Evolutionary conservation across 192 early-diverging fungal genomes (phyloP), one percentile per base, ranked within the genome.

Genomic region (Coemansia sp.): DNA sequence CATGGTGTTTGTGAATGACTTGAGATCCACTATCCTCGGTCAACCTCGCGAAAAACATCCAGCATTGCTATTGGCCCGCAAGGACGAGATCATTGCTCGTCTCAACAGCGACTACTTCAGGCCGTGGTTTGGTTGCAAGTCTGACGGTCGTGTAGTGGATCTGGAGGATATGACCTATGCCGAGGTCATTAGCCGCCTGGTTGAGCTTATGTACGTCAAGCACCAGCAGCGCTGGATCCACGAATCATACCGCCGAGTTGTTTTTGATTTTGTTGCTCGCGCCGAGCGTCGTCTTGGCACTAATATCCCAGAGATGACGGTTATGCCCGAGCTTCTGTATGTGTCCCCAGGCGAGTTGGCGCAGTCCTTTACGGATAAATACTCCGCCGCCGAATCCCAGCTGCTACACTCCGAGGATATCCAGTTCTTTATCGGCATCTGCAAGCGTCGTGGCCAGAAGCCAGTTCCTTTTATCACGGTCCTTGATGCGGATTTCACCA

Each of bases 121-220:
- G 84, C 91, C 92, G n/a, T 98, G 96, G 96, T 98, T 98, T 76
- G 95, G 93, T 47, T 80, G 82, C 64, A 96, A 95, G 84, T 67
- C 84, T 3, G 85, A 90, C 62, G 93, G 92, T n/a, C 75, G 70
- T 1, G 80, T 89, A 49, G 89, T 86, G 32, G 94, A 95, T 68
- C 80, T 98, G 62, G 87, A 91, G 65, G 92, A 95, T 38, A 96
- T 98, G 95, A 96, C 96, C 8, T 98, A 98, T 71, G 80, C 86
- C 55, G 93, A 97, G 69, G 94, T 96, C 35, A 81, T 90, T 29
- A 73, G 85, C 67, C 93, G 96, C 45, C 64, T 96, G 78, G 82
- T 95, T n/a, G 91, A 92, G 76, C 86, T 94, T 18, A 69, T 96
- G 83, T 98, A 92, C 70, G 75, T 95, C 61, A 71, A 82, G 59